Evolutionary conservation across 139 green algal genomes (phyloP).

Genomic region (Tetratostichococcus sp.): DNA sequence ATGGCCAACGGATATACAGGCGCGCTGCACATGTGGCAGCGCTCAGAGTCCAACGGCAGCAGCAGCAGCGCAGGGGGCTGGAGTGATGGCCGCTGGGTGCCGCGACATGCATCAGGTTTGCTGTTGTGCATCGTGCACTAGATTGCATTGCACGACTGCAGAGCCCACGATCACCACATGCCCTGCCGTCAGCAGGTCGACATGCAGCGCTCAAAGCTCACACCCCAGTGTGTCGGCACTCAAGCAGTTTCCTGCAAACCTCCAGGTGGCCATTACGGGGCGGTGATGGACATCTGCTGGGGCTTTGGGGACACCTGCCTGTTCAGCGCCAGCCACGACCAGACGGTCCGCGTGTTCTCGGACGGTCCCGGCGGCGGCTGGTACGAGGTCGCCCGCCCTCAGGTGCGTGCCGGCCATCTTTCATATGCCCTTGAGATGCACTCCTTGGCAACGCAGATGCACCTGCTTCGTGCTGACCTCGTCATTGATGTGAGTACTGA

Average conservation of each 20-base stretch:
- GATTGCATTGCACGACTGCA: too few relatives aligned
- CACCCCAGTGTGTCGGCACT: too few relatives aligned
- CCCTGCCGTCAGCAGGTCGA: too few relatives aligned
- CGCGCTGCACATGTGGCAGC: conserved; percentile 85
- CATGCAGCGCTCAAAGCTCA: too few relatives aligned
- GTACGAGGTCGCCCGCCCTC: conserved; percentile 88
- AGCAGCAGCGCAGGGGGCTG: not conserved
- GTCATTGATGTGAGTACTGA: too few relatives aligned
- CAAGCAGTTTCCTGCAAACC: too few relatives aligned
- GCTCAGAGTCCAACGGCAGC: not conserved
- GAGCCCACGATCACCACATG: too few relatives aligned
- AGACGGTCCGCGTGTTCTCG: conserved; percentile 73
- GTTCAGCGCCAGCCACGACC: conserved; percentile 67
- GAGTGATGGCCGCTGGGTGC: conserved; percentile 44
- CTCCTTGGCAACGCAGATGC: too few relatives aligned
- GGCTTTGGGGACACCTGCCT: conserved; percentile 55
- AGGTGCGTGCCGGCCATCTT: conserved; percentile 51
- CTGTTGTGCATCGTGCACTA: too few relatives aligned
- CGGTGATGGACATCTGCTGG: conserved; percentile 80
- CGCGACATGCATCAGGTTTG: conserved; percentile 61
- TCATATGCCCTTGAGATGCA: too few relatives aligned
- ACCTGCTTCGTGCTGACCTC: too few relatives aligned
- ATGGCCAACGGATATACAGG: conserved; percentile 89
- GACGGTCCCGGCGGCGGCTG: conserved; percentile 41
- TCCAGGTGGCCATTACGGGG: conserved; percentile 74